phyloP scores from a whole-genome alignment of 1,139 yeast species.

The Yueomyces sp. region DNA sequence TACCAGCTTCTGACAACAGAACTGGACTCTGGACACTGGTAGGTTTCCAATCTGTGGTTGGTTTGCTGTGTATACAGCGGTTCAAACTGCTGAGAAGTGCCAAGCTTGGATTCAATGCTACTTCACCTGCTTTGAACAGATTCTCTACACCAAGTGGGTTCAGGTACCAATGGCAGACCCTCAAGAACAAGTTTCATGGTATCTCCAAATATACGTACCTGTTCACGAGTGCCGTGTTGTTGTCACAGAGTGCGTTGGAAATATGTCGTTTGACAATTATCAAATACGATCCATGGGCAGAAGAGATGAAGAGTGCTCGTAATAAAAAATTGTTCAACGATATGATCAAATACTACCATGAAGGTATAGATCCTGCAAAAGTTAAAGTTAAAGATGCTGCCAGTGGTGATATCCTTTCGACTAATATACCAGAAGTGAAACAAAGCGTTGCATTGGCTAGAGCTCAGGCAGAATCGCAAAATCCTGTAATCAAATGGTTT shows the following conservation, averaged over 20 bases:
- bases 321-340: constrained; percentile 25
- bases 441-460: constrained; percentile 31
- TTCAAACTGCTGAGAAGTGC: constrained; percentile 10
- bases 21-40: constrained; percentile 37
- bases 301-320: constrained; percentile 35
- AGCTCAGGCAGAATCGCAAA: constrained; percentile 33
- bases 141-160: constrained; percentile 11
- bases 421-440: constrained; percentile 22
- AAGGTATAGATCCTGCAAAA: constrained; percentile 23
- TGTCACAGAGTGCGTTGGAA: constrained; percentile 30
- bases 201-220: constrained; percentile 14
- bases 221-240: constrained; percentile 15
- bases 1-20: constrained; percentile 48
- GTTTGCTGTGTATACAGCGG: constrained; percentile 23
- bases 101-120: constrained; percentile 8
- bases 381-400: constrained; percentile 21
- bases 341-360: constrained; percentile 22
- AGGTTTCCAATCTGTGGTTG: constrained; percentile 35
- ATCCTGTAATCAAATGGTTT: constrained; percentile 35
- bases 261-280: constrained; percentile 33
- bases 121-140: constrained; percentile 23
- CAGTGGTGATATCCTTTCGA: constrained; percentile 18
- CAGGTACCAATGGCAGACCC: constrained; percentile 1
- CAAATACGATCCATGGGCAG: constrained; percentile 53
- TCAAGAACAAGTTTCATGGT: constrained; percentile 6